Base-by-base conservation (phyloP, 1,284 basidiomycete species). In the Microbotryum saponariae region DNA sequence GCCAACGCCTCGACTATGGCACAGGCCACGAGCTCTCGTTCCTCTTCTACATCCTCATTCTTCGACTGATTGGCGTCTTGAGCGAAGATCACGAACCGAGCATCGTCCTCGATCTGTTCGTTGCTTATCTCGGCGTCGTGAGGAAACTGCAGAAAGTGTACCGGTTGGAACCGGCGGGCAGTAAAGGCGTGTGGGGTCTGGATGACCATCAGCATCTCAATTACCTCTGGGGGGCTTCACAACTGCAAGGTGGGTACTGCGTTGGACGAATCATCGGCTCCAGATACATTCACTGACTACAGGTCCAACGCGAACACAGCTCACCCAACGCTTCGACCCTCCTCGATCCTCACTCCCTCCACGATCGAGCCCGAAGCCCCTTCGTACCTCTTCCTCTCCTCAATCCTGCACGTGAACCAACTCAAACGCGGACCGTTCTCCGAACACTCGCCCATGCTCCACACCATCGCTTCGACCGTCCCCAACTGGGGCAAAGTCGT, bases 171-270 rank as follows among this genome's bases (percentile, higher is more conserved):
- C 94, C 96, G 4, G 94, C 94, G 0, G 94, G 94, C 3, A 92
- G 89, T 66, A 96, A 98, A 73, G 94, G 94, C 9, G 94, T 97
- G 0, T 99, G 94, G 94, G 94, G 94, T 0, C 78, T 99, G 44
- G 92, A 99, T 74, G 96, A 99, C 74, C 96, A 88, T 65, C 84
- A 82, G 58, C 96, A 71, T 47, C 45, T 73, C 18, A 61, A 59
- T 21, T 97, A 97, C 74, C 82, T 96, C 10, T 89, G 96, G 73
- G 94, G 94, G 6, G 90, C 91, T 64, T 89, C 85, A 2, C 91
- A 97, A 76, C 80, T 97, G 8, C 80, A 88, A 0, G 71, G 76
- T 74, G 49, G 49, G 73, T 68, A 42, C 21, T 25, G 20, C 49
- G 31, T 23, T 8, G 9, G 27, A 33, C 2, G 9, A 20, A 3